Evolutionary conservation across 75 land plant species (phyloP).

Genomic region (Sequoia sempervirens): DNA sequence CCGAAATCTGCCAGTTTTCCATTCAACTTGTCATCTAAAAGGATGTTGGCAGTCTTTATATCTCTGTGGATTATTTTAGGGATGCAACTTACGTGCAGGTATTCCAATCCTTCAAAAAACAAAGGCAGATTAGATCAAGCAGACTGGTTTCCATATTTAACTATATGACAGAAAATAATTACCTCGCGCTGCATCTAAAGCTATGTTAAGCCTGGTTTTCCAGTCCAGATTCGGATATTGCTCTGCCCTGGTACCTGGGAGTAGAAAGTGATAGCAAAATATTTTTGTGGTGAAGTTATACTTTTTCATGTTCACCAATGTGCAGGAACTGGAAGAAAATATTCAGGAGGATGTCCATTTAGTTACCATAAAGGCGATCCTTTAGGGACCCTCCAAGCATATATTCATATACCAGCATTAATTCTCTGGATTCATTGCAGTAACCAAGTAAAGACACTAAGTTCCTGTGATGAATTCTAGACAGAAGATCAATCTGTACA

Average conservation of each 20-base stretch:
- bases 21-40: conserved; percentile 22
- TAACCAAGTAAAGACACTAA: conserved; percentile 29
- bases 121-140: not conserved
- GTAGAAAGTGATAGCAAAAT: not conserved
- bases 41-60: conserved; percentile 28
- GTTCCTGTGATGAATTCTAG: conserved; percentile 16
- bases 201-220: conserved; percentile 7
- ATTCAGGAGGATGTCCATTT: not conserved
- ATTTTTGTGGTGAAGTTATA: no score
- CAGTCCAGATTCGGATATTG: not conserved
- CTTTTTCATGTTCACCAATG: no score
- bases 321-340: not conserved
- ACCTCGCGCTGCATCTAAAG: conserved; percentile 4
- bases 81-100: conserved; percentile 9
- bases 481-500: conserved; percentile 16
- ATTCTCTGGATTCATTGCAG: conserved; percentile 22
- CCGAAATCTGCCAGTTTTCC: conserved; percentile 34
- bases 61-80: conserved; percentile 40
- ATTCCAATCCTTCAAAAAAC: not conserved
- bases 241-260: not conserved
- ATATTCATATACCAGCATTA: conserved; percentile 50
- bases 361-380: conserved; percentile 37
- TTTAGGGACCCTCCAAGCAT: conserved; percentile 26
- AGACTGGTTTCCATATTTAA: not conserved
- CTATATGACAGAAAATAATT: not conserved